phyloP scores from a whole-genome alignment of 2,329 filamentous ascomycete genomes.

The Talaromyces funiculosus region DNA sequence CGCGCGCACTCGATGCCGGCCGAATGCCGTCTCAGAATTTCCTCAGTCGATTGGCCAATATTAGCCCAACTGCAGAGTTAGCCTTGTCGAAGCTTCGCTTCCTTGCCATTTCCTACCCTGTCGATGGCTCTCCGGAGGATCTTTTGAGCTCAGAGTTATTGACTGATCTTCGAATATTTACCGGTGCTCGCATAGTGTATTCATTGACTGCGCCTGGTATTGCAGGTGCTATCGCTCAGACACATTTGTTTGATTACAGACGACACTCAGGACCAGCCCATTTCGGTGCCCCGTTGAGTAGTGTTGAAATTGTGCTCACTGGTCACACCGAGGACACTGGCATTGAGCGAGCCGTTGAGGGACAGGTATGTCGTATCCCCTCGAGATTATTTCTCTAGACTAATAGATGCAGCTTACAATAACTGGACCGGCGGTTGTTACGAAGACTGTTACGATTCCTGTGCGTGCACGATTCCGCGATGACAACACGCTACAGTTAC shows the following conservation, averaged over 20 bases:
- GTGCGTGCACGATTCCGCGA: constrained; percentile 60
- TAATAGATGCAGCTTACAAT: constrained; percentile 57
- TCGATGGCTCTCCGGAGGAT: constrained; percentile 55
- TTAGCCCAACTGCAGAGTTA: constrained; percentile 36
- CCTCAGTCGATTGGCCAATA: constrained; percentile 44
- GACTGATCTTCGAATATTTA: constrained; percentile 76
- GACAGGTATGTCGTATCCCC: constrained; percentile 51
- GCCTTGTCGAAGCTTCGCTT: constrained; percentile 67
- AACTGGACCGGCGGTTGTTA: constrained; percentile 67
- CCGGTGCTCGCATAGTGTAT: constrained; percentile 74
- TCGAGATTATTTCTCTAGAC: constrained; percentile 2
- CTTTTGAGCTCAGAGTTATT: constrained; percentile 64
- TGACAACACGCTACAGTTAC: constrained; percentile 65
- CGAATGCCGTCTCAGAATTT: constrained; percentile 64
- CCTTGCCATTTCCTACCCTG: constrained; percentile 70
- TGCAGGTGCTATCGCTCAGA: constrained; percentile 86
- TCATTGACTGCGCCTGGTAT: constrained; percentile 75
- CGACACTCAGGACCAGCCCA: constrained; percentile 50
- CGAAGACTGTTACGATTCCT: constrained; percentile 59
- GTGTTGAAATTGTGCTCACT: constrained; percentile 68
- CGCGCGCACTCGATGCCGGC: constrained; percentile 64
- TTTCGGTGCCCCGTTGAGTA: constrained; percentile 77
- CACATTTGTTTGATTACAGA: constrained; percentile 81
- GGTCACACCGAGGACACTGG: constrained; percentile 29
- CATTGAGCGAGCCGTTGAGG: constrained; percentile 43